Percentiles rank a stretch among this genome's conserved stretches.
phyloP scores from a whole-genome alignment of 2,329 filamentous ascomycete species.

The Ophiostoma montium region DNA sequence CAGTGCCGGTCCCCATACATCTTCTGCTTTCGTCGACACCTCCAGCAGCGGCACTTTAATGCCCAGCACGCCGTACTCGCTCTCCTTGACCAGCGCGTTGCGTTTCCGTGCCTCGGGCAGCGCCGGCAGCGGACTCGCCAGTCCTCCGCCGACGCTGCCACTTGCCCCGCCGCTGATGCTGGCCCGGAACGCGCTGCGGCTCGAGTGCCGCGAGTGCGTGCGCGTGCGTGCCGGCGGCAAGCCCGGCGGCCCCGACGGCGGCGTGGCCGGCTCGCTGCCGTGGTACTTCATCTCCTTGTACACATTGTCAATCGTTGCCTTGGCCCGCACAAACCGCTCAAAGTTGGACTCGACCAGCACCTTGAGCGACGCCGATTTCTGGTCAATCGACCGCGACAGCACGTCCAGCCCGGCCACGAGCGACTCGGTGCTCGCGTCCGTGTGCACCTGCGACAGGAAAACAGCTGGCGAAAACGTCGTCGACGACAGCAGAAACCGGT shows the following conservation, averaged over 20 bases:
- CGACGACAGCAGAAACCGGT: conserved; percentile 88
- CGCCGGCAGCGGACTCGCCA: background rate
- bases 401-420: conserved; percentile 72
- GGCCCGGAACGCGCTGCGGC: conserved; percentile 51
- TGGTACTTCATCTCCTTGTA: conserved; percentile 92
- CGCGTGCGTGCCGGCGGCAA: conserved; percentile 25
- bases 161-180: conserved; percentile 10
- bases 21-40: conserved; percentile 84
- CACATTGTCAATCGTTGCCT: conserved; percentile 95
- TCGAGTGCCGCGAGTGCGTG: conserved; percentile 51
- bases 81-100: conserved; percentile 84
- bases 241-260: too few species aligned
- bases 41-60: conserved; percentile 83
- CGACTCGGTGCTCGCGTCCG: conserved; percentile 67
- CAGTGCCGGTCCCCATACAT: conserved; percentile 91
- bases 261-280: conserved; percentile 34
- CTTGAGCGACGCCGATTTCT: conserved; percentile 94
- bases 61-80: conserved; percentile 74
- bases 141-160: background rate
- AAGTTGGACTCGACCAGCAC: conserved; percentile 96
- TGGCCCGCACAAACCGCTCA: conserved; percentile 92
- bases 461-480: conserved; percentile 87
- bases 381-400: conserved; percentile 82
- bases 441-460: conserved; percentile 86
- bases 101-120: conserved; percentile 42